phyloP scores from a whole-genome alignment of 2,329 filamentous ascomycete genomes.

The Bertia moriformis region DNA sequence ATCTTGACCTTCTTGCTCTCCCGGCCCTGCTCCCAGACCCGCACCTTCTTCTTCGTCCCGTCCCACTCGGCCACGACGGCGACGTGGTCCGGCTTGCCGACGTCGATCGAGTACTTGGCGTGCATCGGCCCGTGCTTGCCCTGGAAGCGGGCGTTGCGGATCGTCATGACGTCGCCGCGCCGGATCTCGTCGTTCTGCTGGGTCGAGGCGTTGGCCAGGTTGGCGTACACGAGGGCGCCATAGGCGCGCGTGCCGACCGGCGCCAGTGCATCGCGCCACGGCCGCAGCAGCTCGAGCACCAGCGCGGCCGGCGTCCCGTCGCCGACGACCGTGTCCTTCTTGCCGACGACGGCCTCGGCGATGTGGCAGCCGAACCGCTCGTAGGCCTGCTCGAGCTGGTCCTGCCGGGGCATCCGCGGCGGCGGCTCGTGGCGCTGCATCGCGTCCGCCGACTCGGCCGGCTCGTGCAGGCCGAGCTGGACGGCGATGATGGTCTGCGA shows the following conservation, averaged over 20 bases:
- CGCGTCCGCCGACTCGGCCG: constrained; percentile 53
- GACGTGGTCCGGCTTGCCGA: constrained; percentile 80
- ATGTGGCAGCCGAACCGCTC: constrained; percentile 72
- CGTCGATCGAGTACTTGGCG: constrained; percentile 77
- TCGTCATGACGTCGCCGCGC: constrained; percentile 77
- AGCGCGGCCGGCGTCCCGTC: constrained; percentile 71
- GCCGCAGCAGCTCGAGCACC: constrained; percentile 61
- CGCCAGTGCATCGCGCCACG: constrained; percentile 57
- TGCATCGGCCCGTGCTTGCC: constrained; percentile 93
- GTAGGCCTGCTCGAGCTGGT: constrained; percentile 81
- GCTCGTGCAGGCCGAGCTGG: constrained; percentile 62
- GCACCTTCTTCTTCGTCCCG: constrained; percentile 92
- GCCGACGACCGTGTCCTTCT: constrained; percentile 68
- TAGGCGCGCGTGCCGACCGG: constrained; percentile 83
- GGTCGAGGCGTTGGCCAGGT: constrained; percentile 84
- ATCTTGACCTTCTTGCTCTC: constrained; percentile 87
- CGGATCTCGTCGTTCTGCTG: constrained; percentile 87
- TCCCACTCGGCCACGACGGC: constrained; percentile 92
- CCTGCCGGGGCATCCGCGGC: constrained; percentile 69
- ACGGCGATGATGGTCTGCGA: constrained; percentile 82
- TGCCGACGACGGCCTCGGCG: constrained; percentile 50
- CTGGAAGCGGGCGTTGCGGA: constrained; percentile 87
- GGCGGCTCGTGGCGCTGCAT: constrained; percentile 80
- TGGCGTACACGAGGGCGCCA: constrained; percentile 83
- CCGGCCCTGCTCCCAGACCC: constrained; percentile 86